phyloP scores from a whole-genome alignment of 495 filamentous ascomycete genomes.

The Cetradonia linearis region DNA sequence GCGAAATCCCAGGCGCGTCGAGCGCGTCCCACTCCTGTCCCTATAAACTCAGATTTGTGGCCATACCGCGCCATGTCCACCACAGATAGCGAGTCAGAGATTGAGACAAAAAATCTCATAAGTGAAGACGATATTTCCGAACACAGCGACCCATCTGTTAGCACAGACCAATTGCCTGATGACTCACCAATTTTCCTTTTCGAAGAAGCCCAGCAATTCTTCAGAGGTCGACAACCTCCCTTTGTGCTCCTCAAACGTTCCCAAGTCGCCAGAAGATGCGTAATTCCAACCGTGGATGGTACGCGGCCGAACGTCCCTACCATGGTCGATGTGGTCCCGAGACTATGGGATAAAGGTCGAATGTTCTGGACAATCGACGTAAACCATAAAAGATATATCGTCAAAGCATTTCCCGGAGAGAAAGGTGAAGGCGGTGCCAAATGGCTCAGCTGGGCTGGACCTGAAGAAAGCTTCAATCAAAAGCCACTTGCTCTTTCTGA shows the following conservation, averaged over 20 bases:
- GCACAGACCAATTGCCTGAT: slow-evolving; percentile 5
- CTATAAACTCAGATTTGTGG: too few relatives aligned
- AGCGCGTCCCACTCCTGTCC: too few relatives aligned
- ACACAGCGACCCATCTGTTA: background rate
- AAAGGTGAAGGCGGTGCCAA: background rate
- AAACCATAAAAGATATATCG: slow-evolving; percentile 9
- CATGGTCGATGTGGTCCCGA: background rate
- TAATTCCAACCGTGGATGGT: slow-evolving; percentile 4
- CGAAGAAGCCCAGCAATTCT: background rate
- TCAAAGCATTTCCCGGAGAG: slow-evolving; percentile 1
- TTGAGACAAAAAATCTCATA: background rate
- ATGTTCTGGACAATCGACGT: slow-evolving; percentile 15
- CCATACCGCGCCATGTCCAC: too few relatives aligned
- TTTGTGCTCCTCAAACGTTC: background rate
- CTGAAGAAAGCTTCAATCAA: background rate
- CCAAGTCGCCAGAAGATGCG: background rate
- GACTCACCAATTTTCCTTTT: background rate
- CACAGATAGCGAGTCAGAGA: background rate
- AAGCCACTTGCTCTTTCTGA: slow-evolving; percentile 4
- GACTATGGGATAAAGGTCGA: slow-evolving; percentile 2
- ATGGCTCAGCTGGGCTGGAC: slow-evolving; percentile 5
- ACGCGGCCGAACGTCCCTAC: background rate
- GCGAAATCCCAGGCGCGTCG: too few relatives aligned
- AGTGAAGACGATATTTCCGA: background rate
- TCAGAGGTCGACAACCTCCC: background rate